Base-by-base conservation (phyloP, 2,329 filamentous ascomycete genomes). In the Sporothrix euskadiensis region DNA sequence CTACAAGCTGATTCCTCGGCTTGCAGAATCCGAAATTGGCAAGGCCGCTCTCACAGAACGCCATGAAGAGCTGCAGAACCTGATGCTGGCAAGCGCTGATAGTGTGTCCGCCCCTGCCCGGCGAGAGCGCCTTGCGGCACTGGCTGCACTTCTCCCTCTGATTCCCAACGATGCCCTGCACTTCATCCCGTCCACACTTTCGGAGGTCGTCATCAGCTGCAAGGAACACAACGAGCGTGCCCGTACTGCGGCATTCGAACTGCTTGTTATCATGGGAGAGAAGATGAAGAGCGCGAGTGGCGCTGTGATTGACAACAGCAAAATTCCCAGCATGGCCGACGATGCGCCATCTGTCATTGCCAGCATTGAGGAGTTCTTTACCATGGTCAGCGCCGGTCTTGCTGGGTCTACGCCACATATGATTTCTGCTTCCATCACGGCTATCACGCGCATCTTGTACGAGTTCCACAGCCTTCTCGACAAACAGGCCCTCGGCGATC, bases 141-240 rank as follows among this genome's bases (percentile, higher is more conserved):
- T 98, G 66, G 85, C 91, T 39, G 91, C 94, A 73, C 87, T 98
- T 69, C 86, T 98, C 26, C 91, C 93, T 10, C 91, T 92, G 78
- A 86, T 98, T 6, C 92, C 94, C 16, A 85, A 89, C 63, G 86
- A 87, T 16, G 92, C 94, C 57, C 89, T 99, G 41, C 93, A 98
- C 81, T 98, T 99, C 82, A 95, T 99, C 75, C 94, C 96, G 1
- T 89, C 93, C 0, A 90, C 98, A 65, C 87, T 99, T 6, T 94
- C 94, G 3, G 96, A 99, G 83, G 94, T 98, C 47, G 94, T 99
- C 71, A 94, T 99, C 75, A 93, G 93, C 75, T 97, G 94, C 83
- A 99, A 99, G 82, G 96, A 99, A 83, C 94, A 96, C 79, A 99
- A 99, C 80, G 96, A 99, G 82, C 94, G 94, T 79, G 94, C 96